phyloP scores from a whole-genome alignment of 108 stramenopile genomes.

The Conticribra guillardii region DNA sequence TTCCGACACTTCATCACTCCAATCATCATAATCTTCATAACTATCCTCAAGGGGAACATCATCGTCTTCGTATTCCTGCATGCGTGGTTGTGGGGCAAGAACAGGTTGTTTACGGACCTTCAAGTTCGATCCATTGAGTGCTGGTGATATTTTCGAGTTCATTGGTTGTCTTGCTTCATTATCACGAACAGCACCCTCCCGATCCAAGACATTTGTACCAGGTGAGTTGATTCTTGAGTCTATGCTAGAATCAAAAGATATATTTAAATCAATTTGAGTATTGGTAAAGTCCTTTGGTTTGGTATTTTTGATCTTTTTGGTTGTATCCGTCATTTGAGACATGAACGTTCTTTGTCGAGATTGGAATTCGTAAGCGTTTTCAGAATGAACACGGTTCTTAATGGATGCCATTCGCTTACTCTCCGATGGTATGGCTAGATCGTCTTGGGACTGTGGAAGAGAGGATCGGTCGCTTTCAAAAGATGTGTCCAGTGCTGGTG shows the following conservation, averaged over 20 bases:
- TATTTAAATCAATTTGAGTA: slow-evolving; percentile 23
- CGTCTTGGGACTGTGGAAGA: background rate
- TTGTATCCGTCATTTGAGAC: slow-evolving; percentile 44
- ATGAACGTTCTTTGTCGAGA: slow-evolving; percentile 33
- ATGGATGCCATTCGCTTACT: background rate
- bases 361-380: slow-evolving; percentile 21
- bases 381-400: slow-evolving; percentile 8
- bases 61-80: too few relatives aligned
- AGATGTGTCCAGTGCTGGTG: background rate
- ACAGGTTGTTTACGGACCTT: too few relatives aligned
- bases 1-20: slow-evolving; percentile 47
- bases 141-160: too few relatives aligned
- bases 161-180: background rate
- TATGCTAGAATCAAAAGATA: slow-evolving; percentile 6
- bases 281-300: slow-evolving; percentile 23
- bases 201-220: background rate
- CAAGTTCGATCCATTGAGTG: too few relatives aligned
- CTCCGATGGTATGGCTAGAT: background rate
- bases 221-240: background rate
- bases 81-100: too few relatives aligned
- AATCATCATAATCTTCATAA: slow-evolving; percentile 28
- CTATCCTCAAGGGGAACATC: background rate
- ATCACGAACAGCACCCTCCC: background rate
- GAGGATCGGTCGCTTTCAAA: too few relatives aligned
- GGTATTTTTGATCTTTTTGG: slow-evolving; percentile 31